Evolutionary conservation across 768 basidiomycete species (phyloP), one percentile per base, ranked within the genome.

Genomic region (Kwoniella europaea): DNA sequence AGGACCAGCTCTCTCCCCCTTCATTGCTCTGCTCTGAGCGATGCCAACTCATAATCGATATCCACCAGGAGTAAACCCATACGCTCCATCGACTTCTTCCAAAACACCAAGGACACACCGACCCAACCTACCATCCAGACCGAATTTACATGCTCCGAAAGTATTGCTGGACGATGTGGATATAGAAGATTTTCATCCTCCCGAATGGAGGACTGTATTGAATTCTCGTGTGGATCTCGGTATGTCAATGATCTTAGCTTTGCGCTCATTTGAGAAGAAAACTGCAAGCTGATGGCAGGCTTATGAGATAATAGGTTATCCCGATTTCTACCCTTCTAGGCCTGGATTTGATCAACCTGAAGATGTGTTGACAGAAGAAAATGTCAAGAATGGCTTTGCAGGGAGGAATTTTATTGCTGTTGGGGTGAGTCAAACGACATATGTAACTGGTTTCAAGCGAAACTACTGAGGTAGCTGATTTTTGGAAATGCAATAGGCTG

Each of bases 321-420:
- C 82, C 29, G 82, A 83, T 67, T 80, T 80, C 63, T 81, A 82
- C 55, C 80, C 82, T 16, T 77, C 77, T 20, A 57, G 82, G 71
- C 82, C 82, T n/a, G 82, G 82, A 4, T 79, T 76, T 42, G 59
- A 71, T 52, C 82, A 83, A 57, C 75, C 77, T 0, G 82, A 83
- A 59, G 82, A 83, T 65, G 76, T 78, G 0, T 64, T 83, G n/a
- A 83, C 82, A 2, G 80, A 76, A 63, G 76, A 80, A 42, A 81
- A 80, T 64, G 82, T 83, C 67, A 79, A 80, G 65, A 79, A 79
- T 69, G 82, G 82, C 2, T 83, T 76, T 57, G 63, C 71, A 15
- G 74, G 76, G 42, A 77, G 74, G 58, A 67, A 69, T 20, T 75
- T 74, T 57, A 69, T 78, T 27, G 73, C 75, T n/a, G 70, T 76